Base-by-base conservation (phyloP, 352 stramenopile species). In the Pythium aristosporum region DNA sequence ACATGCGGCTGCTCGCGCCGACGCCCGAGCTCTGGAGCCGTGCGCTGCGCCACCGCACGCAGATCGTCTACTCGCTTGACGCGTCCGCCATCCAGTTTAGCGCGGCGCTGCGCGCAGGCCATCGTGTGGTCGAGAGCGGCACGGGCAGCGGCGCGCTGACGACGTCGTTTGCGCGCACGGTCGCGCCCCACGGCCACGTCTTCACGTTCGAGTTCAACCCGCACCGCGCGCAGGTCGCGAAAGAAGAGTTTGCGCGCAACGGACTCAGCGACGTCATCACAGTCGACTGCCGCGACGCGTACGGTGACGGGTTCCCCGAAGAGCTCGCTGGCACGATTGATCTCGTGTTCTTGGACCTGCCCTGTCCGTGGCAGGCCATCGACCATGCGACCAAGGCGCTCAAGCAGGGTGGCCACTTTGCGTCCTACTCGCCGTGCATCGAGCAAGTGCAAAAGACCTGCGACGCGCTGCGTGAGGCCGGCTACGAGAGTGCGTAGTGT, bases 141-240 rank as follows among this genome's bases (percentile, higher is more conserved):
- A 97, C 91, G 2, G 91, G 91, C 41, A 98, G 87, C 49, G 96
- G 94, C 10, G 94, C 94, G 16, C 91, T 99, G 77, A 98, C 88
- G 46, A 96, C 94, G 65, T 90, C 85, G 28, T 93, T 99, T 47
- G 77, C 95, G n/a, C 82, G 88, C 36, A 94, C 88, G 0, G 96
- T 98, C 37, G 81, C 77, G 43, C 92, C 94, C 0, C 68, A 78
- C n/a, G 94, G 95, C 48, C 88, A 97, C 65, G 85, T 98, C 12
- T 97, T 98, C 69, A 99, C 96, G 12, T 99, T 98, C 69, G 98
- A 99, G 79, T 99, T 99, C 73, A 99, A 99, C 72, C 76, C 89
- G 48, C 80, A 91, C 57, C 83, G 98, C 46, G 96, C 92, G 3
- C 70, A 96, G 48, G 93, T 93, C 48, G 98, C 98, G 3, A 68